Conservation (phyloP, 371 early-diverging fungal genomes). For the Gilbertella persicaria region DNA sequence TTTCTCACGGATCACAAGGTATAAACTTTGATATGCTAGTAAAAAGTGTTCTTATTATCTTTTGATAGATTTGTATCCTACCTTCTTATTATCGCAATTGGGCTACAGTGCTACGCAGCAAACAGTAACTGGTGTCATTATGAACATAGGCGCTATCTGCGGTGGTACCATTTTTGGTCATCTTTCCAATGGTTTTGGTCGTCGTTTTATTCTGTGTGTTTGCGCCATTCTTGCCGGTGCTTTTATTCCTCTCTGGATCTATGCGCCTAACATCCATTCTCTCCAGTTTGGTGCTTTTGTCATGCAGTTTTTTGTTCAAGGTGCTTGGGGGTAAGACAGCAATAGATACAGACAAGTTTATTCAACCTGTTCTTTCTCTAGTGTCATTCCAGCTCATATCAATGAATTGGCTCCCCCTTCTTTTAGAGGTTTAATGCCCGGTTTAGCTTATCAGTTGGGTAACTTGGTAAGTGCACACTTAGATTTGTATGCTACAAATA, state of each 20-base stretch:
- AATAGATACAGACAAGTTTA: not conserved
- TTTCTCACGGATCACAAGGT: conserved; percentile 66
- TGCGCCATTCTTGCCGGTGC: conserved; percentile 56
- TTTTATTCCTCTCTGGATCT: conserved; percentile 70
- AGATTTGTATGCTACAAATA: not conserved
- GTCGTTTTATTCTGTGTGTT: conserved; percentile 52
- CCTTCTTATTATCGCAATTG: conserved; percentile 60
- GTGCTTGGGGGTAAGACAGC: conserved; percentile 61
- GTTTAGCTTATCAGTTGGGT: conserved; percentile 71
- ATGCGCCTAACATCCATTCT: conserved; percentile 45
- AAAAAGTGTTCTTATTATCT: not conserved
- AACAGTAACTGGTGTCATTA: conserved; percentile 62
- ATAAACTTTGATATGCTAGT: not conserved
- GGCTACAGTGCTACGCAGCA: conserved; percentile 53
- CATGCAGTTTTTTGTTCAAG: conserved; percentile 67
- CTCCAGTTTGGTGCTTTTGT: conserved; percentile 64
- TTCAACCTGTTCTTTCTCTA: conserved; percentile 4
- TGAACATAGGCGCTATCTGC: conserved; percentile 68
- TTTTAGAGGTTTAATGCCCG: conserved; percentile 69
- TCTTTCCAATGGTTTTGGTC: conserved; percentile 67
- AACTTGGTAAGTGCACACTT: conserved; percentile 45
- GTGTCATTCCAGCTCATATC: conserved; percentile 70
- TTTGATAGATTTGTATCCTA: conserved; percentile 64
- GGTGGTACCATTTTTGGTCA: conserved; percentile 70
- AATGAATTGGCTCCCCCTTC: conserved; percentile 68